These are phyloP conservation scores for Eutrema heterophyllum DNA, from an alignment of 345 rosid species.

Conservation along the genomic window DNA sequence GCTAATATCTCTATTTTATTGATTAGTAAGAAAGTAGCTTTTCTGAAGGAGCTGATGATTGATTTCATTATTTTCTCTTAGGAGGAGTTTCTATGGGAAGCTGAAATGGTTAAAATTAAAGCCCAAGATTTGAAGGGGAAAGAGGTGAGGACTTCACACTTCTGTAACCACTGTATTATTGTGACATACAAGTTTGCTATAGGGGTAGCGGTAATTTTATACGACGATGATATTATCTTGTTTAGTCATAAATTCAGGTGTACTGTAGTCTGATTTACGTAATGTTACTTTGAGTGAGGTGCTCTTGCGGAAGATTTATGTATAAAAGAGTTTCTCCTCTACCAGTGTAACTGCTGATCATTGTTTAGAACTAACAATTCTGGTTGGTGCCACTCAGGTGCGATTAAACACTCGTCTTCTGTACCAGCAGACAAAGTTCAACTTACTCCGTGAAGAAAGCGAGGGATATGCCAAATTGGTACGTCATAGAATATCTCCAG, in stretches of 20 bases:
- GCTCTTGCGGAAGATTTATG: constrained; percentile 1
- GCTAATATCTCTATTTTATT: constrained; percentile 6
- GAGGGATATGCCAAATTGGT: constrained; percentile 99
- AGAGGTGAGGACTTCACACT: constrained; percentile 62
- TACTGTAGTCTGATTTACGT: constrained; percentile 9
- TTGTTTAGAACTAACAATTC: constrained; percentile 16
- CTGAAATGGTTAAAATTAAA: constrained; percentile 95
- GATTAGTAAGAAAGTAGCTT: neutral
- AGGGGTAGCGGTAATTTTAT: neutral
- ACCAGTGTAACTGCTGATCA: constrained; percentile 16
- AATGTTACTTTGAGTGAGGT: constrained; percentile 8
- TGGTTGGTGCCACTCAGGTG: constrained; percentile 55
- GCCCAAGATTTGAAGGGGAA: constrained; percentile 97
- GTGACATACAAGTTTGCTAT: neutral
- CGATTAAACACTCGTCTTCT: constrained; percentile 97
- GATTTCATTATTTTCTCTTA: constrained; percentile 29
- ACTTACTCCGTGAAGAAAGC: constrained; percentile 96
- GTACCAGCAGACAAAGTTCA: constrained; percentile 98
- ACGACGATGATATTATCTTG: neutral
- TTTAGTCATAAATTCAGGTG: constrained; percentile 13
- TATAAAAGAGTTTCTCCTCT: neutral
- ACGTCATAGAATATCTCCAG: constrained; percentile 17
- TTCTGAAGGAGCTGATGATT: constrained; percentile 12
- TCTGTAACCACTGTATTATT: constrained; percentile 15
- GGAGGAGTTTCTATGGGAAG: constrained; percentile 99